Percentiles rank a stretch among this genome's conserved stretches.
These are phyloP conservation scores for Paecilomyces sp. DNA, from an alignment of 2,329 filamentous ascomycete species.

Conservation along the genomic window DNA sequence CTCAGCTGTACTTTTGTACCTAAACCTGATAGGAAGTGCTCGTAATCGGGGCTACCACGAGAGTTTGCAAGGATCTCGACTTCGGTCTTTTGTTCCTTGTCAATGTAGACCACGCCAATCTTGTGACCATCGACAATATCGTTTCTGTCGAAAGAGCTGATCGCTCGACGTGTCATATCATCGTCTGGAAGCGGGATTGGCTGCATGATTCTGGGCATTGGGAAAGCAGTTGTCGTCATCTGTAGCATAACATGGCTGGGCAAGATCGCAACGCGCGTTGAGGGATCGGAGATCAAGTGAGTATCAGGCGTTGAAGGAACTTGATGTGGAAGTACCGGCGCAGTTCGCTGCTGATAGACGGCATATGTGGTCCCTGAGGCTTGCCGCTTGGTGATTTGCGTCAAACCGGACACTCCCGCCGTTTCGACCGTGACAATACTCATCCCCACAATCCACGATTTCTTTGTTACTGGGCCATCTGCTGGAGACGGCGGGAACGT, in stretches of 20 bases:
- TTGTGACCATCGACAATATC: slow-evolving; percentile 93
- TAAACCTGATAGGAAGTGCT: slow-evolving; percentile 72
- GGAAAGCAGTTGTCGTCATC: slow-evolving; percentile 36
- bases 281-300: slow-evolving; percentile 30
- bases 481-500: slow-evolving; percentile 33
- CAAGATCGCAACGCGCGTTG: slow-evolving; percentile 33
- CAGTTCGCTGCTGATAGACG: slow-evolving; percentile 41
- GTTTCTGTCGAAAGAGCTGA: slow-evolving; percentile 76
- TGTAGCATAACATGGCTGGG: slow-evolving; percentile 42
- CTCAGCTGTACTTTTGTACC: slow-evolving; percentile 76
- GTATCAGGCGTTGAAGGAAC: slow-evolving; percentile 32
- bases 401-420: slow-evolving; percentile 38
- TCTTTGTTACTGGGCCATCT: slow-evolving; percentile 36
- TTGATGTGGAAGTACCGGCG: slow-evolving; percentile 39
- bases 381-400: slow-evolving; percentile 45
- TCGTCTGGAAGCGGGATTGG: slow-evolving; percentile 71
- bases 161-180: slow-evolving; percentile 64
- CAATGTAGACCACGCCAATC: slow-evolving; percentile 89
- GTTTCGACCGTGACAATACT: slow-evolving; percentile 47
- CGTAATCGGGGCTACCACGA: slow-evolving; percentile 79
- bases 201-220: slow-evolving; percentile 46
- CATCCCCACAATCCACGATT: slow-evolving; percentile 46
- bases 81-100: slow-evolving; percentile 75
- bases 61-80: slow-evolving; percentile 80
- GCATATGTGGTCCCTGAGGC: slow-evolving; percentile 45